phyloP scores from a whole-genome alignment of 73 alveolate species.

The Breviolum minutum region DNA sequence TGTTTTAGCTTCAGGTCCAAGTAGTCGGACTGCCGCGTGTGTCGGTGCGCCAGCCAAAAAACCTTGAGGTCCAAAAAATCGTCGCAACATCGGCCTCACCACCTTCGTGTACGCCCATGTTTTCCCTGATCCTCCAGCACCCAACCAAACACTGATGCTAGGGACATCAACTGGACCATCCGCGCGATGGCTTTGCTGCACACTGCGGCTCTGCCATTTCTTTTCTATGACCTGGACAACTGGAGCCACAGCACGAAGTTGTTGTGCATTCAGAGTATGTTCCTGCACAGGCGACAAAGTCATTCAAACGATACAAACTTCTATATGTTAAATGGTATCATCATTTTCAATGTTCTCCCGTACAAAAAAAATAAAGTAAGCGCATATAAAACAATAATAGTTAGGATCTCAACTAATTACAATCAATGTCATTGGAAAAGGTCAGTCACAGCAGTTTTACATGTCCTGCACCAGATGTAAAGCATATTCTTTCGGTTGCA shows the following conservation, averaged over 20 bases:
- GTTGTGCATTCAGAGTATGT: conserved; percentile 43
- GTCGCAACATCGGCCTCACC: conserved; percentile 26
- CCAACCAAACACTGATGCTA: conserved; percentile 26
- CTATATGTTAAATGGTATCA: too few species aligned
- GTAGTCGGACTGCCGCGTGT: conserved; percentile 22
- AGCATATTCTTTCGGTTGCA: conserved; percentile 14
- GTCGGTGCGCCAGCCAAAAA: conserved; percentile 11
- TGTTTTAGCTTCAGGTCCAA: conserved; percentile 15
- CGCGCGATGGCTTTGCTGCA: not conserved
- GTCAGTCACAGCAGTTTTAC: too few species aligned
- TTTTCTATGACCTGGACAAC: not conserved
- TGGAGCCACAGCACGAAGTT: conserved; percentile 28
- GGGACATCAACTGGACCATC: not conserved
- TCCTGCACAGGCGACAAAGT: not conserved
- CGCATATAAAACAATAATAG: too few species aligned
- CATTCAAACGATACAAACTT: not conserved
- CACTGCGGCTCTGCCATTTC: conserved; percentile 21
- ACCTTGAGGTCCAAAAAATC: not conserved
- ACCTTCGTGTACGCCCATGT: conserved; percentile 46
- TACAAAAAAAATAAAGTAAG: too few species aligned
- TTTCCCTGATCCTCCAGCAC: conserved; percentile 50
- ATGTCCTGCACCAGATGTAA: not conserved
- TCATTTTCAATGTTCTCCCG: too few species aligned
- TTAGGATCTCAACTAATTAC: too few species aligned
- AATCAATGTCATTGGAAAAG: too few species aligned